These are phyloP conservation scores for Diaporthe ilicicola DNA, from an alignment of 2,329 filamentous ascomycete genomes.

Conservation along the genomic window DNA sequence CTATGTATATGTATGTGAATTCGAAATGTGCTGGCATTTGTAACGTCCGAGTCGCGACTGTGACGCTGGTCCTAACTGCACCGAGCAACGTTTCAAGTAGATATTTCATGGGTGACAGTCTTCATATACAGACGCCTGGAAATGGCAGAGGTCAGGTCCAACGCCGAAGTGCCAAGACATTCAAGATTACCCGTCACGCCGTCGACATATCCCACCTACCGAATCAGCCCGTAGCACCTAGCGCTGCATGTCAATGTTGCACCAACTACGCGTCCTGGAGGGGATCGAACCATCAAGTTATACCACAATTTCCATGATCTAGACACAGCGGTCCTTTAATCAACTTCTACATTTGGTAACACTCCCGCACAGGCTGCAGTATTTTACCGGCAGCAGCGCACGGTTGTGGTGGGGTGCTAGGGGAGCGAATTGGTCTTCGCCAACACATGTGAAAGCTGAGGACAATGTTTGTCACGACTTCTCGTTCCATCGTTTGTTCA, in stretches of 20 bases:
- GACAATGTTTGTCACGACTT: neutral
- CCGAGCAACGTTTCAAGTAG: constrained; percentile 6
- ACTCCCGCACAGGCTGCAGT: neutral
- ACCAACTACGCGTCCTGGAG: neutral
- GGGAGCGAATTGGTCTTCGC: neutral
- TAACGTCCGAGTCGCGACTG: neutral
- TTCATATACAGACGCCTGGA: neutral
- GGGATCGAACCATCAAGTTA: constrained; percentile 2
- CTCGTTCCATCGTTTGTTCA: neutral
- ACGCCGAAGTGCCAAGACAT: neutral
- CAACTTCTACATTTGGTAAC: constrained; percentile 1
- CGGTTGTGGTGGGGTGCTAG: neutral
- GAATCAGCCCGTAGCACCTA: neutral
- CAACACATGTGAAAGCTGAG: neutral
- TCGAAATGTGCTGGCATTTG: neutral
- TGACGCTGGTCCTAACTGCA: neutral
- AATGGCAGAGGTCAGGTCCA: neutral
- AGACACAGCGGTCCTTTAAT: constrained; percentile 13
- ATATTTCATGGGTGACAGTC: neutral
- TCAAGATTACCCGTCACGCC: constrained; percentile 12
- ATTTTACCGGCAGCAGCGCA: constrained; percentile 21
- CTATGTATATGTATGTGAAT: neutral
- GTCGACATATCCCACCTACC: constrained; percentile 15
- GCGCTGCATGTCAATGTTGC: constrained; percentile 13
- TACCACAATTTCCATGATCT: constrained; percentile 13